Conservation (phyloP, 2,329 filamentous ascomycete species). For the Venturia aucupariae region DNA sequence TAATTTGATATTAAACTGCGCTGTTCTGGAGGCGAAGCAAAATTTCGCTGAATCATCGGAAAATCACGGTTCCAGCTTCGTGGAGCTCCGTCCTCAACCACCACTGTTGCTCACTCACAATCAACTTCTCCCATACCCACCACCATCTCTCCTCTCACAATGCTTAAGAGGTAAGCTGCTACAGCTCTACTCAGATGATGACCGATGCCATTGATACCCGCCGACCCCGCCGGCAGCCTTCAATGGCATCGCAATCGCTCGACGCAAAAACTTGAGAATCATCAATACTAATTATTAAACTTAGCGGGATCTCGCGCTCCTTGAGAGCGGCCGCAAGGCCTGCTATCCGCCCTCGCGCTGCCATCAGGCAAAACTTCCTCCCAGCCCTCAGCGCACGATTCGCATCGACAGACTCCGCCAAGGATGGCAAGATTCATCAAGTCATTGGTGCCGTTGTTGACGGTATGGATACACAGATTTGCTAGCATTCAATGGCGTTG, state of each 20-base stretch:
- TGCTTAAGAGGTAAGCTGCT: slow-evolving; percentile 51
- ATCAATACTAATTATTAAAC: slow-evolving; percentile 26
- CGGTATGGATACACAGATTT: slow-evolving; percentile 51
- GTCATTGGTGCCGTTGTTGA: slow-evolving; percentile 99
- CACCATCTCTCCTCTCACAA: slow-evolving; percentile 31
- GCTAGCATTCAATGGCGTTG: slow-evolving; percentile 19
- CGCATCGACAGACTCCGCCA: slow-evolving; percentile 48
- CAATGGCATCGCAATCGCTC: slow-evolving; percentile 16
- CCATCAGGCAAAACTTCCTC: slow-evolving; percentile 34
- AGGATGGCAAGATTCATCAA: slow-evolving; percentile 59
- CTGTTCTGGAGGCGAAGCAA: neutral
- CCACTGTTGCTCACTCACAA: neutral
- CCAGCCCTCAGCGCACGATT: slow-evolving; percentile 52
- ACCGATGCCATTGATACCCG: slow-evolving; percentile 27
- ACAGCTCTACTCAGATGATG: slow-evolving; percentile 4
- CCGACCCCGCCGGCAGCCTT: slow-evolving; percentile 16
- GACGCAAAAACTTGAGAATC: neutral
- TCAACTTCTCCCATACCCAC: slow-evolving; percentile 12
- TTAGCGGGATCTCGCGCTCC: slow-evolving; percentile 57
- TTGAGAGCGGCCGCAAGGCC: slow-evolving; percentile 49
- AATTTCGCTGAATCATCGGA: neutral
- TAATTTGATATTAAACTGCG: too few relatives aligned
- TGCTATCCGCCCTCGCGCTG: slow-evolving; percentile 42
- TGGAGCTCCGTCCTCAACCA: neutral
- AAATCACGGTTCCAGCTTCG: neutral